A percentile compares a stretch with the other conserved stretches of the same genome.
Evolutionary conservation across 2,329 filamentous ascomycete species (phyloP).

Genomic region (Dactylellina sp.): DNA sequence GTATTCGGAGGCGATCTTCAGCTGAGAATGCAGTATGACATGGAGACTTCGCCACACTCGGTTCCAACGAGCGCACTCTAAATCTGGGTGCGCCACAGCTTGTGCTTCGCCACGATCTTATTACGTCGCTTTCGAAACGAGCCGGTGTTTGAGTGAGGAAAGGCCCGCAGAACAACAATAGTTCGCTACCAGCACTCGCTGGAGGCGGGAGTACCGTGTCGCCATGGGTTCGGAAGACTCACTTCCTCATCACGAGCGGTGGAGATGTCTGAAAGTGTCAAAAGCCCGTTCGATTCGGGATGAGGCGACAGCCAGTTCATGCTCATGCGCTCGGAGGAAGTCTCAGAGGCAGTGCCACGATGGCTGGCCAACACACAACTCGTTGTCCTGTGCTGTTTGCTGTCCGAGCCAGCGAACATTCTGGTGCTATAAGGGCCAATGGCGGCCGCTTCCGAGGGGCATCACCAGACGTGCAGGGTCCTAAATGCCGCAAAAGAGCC

Average conservation of each 20-base stretch:
- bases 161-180: too few relatives aligned
- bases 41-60: conserved; percentile 46
- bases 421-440: background rate
- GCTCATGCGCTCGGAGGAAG: too few relatives aligned
- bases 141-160: background rate
- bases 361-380: conserved; percentile 24
- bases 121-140: conserved; percentile 19
- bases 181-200: too few relatives aligned
- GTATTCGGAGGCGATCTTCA: conserved; percentile 38
- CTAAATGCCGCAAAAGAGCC: background rate
- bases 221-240: conserved; percentile 24
- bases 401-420: conserved; percentile 13
- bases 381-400: conserved; percentile 3
- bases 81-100: conserved; percentile 31
- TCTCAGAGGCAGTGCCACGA: conserved; percentile 29
- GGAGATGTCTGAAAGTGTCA: background rate
- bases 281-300: conserved; percentile 6
- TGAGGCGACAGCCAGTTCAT: conserved; percentile 41
- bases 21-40: conserved; percentile 56
- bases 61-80: conserved; percentile 23
- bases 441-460: background rate
- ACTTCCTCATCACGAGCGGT: background rate
- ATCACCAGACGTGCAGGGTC: background rate
- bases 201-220: too few relatives aligned
- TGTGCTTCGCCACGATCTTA: conserved; percentile 45